A percentile compares a stretch with the other conserved stretches of the same genome.
phyloP scores from a whole-genome alignment of 345 rosid species.

The Eucalyptus dawsonii region DNA sequence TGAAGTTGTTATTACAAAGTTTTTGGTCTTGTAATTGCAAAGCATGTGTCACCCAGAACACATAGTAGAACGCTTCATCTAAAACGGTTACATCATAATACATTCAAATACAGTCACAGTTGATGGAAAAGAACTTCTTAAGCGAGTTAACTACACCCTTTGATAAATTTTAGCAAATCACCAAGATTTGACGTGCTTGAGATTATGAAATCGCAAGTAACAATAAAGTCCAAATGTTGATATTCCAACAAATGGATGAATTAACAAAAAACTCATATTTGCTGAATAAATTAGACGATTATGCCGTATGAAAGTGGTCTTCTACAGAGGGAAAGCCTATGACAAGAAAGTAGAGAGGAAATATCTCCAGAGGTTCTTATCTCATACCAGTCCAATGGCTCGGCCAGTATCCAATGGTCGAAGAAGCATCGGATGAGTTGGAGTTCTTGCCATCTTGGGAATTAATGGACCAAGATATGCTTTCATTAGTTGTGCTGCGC shows the following conservation, averaged over 20 bases:
- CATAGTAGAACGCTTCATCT: not conserved
- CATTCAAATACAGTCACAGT: fast-evolving
- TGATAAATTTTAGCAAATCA: not conserved
- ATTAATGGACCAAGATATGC: not conserved
- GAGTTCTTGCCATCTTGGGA: not conserved
- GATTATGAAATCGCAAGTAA: not conserved
- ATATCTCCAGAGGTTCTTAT: not conserved
- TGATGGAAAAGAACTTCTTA: not conserved
- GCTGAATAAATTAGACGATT: not conserved
- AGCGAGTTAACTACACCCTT: not conserved
- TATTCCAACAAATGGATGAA: not conserved
- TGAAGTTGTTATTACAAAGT: not conserved
- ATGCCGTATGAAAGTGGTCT: not conserved
- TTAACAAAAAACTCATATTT: not conserved
- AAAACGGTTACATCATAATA: not conserved
- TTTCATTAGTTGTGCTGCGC: not conserved
- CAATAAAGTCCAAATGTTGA: not conserved
- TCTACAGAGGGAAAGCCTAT: not conserved
- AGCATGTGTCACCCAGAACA: not conserved
- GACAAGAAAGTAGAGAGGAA: not conserved
- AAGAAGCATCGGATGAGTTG: not conserved
- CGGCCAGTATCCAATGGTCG: not conserved
- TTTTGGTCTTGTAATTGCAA: not conserved
- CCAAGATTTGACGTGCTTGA: not conserved
- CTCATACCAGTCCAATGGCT: not conserved